Evolutionary conservation across 164 flowering plant species (phyloP).

Genomic region (Buxus sempervirens): DNA sequence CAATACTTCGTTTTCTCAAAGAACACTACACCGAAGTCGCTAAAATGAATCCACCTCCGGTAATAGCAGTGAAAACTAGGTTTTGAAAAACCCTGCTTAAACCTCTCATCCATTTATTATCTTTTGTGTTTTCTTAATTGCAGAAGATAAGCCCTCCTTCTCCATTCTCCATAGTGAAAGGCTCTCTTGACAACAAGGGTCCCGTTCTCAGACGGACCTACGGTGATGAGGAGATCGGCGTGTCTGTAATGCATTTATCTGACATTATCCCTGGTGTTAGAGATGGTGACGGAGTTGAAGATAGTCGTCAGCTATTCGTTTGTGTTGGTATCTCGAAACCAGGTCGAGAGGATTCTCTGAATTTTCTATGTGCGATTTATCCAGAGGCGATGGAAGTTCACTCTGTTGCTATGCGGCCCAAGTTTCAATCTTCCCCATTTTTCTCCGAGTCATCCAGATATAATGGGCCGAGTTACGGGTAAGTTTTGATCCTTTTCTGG

Average conservation of each 20-base stretch:
- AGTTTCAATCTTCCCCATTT: constrained; percentile 27
- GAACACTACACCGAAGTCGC: no score
- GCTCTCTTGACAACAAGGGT: constrained; percentile 53
- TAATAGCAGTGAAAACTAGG: no score
- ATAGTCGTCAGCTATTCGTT: constrained; percentile 63
- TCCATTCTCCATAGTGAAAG: constrained; percentile 59
- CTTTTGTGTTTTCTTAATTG: background rate
- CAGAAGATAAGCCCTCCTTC: constrained; percentile 86
- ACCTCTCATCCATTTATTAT: no score
- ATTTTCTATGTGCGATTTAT: constrained; percentile 78
- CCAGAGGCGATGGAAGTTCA: constrained; percentile 88
- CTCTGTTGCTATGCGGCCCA: constrained; percentile 63
- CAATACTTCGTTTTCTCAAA: no score
- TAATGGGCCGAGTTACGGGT: no score
- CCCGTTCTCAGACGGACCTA: constrained; percentile 60
- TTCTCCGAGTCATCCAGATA: no score
- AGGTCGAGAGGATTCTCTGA: constrained; percentile 40
- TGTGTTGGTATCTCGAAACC: constrained; percentile 74
- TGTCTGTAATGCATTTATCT: constrained; percentile 66
- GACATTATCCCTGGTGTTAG: constrained; percentile 42
- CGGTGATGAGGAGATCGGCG: constrained; percentile 57
- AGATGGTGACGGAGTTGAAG: constrained; percentile 48
- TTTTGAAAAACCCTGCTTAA: no score
- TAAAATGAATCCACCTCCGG: no score
- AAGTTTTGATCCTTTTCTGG: no score